Evolutionary conservation across 495 filamentous ascomycete species (phyloP), one percentile per base, ranked within the genome.

Genomic region (Chaetomium fimeti): DNA sequence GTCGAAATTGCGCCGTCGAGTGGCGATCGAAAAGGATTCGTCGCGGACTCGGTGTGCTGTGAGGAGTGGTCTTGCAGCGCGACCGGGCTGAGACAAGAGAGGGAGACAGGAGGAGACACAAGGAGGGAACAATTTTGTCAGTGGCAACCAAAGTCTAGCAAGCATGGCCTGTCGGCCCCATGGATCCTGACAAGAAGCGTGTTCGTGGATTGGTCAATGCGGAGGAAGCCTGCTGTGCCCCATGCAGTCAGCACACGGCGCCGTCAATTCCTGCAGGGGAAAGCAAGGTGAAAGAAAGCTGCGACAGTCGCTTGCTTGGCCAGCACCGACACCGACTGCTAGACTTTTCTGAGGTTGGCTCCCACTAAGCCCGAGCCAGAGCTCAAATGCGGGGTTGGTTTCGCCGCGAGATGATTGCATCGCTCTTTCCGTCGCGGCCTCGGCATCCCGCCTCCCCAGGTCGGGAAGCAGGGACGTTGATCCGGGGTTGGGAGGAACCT

Each of bases 401-500:
- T 15, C 20, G 5, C 27, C 22, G 48, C 22, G 42, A 45, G 43
- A 47, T 47, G n/a, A 22, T n/a, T n/a, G 32, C 8, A 36, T 36
- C n/a, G 43, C n/a, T 47, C 43, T 47, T 47, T n/a, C 7, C 24
- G 22, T 13, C 13, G 9, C 48, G 2, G 25, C 24, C 20, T 57
- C 47, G 48, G 47, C 47, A 53, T 42, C 29, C 48, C 29, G 59
- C n/a, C n/a, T n/a, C 29, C 13, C 47, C 42, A 48, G 27, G 7
- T 61, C 58, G 64, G 64, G 42, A 66, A 66, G 40, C 42, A 62
- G 64, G 64, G 43, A 66, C 59, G 64, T 11, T 43, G 60, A 62
- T 54, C 59, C 64, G 64, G 64, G 54, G 53, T 47, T n/a, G 15
- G 36, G 20, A 22, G 29, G 16, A 16, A n/a, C n/a, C n/a, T n/a